Conservation (phyloP, 495 filamentous ascomycete genomes). For the Xylaria grammica region DNA sequence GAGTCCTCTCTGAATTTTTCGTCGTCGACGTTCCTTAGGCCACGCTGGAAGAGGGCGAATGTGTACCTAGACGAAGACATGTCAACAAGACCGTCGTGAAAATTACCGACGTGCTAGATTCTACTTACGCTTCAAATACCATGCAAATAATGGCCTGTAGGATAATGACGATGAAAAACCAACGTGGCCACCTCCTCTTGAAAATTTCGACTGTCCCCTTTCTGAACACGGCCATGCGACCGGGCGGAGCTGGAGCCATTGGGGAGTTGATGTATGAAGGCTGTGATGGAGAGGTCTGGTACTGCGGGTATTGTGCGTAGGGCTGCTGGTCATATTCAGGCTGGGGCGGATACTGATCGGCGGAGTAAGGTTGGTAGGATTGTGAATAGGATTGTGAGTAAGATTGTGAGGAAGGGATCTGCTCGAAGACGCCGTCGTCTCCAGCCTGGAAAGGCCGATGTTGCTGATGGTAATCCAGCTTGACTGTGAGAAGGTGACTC, state of each 20-base stretch:
- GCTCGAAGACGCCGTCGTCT: constrained; percentile 36
- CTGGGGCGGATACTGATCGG: constrained; percentile 28
- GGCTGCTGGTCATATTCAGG: constrained; percentile 33
- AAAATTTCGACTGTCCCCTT: constrained; percentile 55
- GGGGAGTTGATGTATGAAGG: constrained; percentile 38
- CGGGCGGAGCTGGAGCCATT: constrained; percentile 28
- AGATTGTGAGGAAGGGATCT: constrained; percentile 34
- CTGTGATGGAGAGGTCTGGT: constrained; percentile 21
- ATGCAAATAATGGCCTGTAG: constrained; percentile 80
- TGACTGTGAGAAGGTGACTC: constrained; percentile 31
- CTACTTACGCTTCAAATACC: constrained; percentile 81
- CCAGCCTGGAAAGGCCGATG: constrained; percentile 33
- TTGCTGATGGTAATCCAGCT: constrained; percentile 39
- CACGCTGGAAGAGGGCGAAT: constrained; percentile 69
- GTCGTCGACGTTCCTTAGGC: constrained; percentile 42
- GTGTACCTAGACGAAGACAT: constrained; percentile 62
- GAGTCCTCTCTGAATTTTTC: constrained; percentile 30
- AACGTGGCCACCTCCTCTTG: constrained; percentile 84
- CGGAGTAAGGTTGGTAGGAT: constrained; percentile 24
- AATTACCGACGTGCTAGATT: neutral
- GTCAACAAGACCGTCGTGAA: neutral
- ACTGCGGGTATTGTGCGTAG: constrained; percentile 30
- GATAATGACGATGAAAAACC: constrained; percentile 74
- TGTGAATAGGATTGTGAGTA: too few species aligned
- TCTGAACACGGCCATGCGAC: constrained; percentile 31